Conservation (phyloP, 306 rosid species). For the Gastrolobium bilobum region DNA sequence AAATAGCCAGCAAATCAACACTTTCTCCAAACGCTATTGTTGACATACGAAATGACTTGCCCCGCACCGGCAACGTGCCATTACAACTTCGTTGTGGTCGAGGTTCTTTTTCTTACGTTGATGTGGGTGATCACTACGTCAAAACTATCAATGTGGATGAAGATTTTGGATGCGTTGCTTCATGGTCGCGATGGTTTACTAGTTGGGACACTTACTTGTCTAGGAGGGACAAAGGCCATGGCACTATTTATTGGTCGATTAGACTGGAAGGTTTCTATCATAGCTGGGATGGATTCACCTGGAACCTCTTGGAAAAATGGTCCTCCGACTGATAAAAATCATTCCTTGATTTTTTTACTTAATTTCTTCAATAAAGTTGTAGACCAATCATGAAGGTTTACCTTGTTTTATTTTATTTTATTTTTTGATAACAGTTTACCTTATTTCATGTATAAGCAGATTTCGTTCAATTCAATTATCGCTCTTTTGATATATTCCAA, state of each 20-base stretch:
- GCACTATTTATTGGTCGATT: conserved; percentile 14
- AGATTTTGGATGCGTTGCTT: background rate
- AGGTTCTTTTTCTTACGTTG: no score
- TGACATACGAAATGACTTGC: no score
- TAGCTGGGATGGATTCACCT: conserved; percentile 3
- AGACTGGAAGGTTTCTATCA: conserved; percentile 40
- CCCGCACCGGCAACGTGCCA: no score
- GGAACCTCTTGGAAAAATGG: background rate
- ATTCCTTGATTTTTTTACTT: background rate
- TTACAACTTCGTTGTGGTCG: no score
- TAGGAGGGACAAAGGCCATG: conserved; percentile 26
- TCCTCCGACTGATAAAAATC: conserved; percentile 16
- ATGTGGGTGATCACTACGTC: no score
- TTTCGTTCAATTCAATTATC: background rate
- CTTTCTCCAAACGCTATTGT: no score
- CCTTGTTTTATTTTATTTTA: background rate
- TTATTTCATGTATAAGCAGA: background rate
- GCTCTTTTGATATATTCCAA: no score
- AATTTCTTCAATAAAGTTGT: background rate
- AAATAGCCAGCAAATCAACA: no score
- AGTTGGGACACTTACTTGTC: background rate
- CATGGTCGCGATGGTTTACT: conserved; percentile 3
- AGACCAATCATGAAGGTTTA: conserved; percentile 1
- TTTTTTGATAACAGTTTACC: no score
- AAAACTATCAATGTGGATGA: background rate